Base-by-base conservation (phyloP, 805 yeast genomes). In the Saturnispora mendoncae region DNA sequence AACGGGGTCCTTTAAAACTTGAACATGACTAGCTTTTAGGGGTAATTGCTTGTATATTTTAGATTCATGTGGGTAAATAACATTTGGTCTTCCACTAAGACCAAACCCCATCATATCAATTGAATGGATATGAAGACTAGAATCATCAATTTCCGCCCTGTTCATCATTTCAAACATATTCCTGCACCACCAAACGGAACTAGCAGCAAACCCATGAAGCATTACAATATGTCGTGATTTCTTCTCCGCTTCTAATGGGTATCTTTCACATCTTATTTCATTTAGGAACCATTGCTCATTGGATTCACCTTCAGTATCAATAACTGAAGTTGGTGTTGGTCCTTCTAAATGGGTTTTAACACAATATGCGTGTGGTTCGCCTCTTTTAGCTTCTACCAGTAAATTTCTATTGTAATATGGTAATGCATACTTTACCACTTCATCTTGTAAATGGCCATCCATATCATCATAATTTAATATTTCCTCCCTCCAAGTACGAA, bases 181-280 rank as follows among this genome's bases (percentile, higher is more conserved):
- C 38, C 76, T 63, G 25, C 75, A 76, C 62, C 72, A 74, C 57
- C 77, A 72, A 2, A 78, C 78, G 14, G 65, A 54, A 0, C 76
- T 65, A 1, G 80, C 77, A 0, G 76, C 80, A 54, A 71, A 74
- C 0, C 80, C 80, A 50, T 74, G 80, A 17, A 74, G 42, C 58
- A 74, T 67, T 3, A 73, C 79, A 18, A 74, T 46, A 51, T 72
- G 71, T 1, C 46, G 48, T 5, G 39, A 35, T 10, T 7, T 42
- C 18, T 15, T 42, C 10, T 6, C 20, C 14, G 6, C 32, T 33
- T n/a, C 24, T 38, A 9, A 23, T 23, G 15, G 31, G 14, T 37
- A 39, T 32, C 54, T 53, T 25, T 54, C 56, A 7, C 54, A 44
- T 27, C 57, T 42, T 2, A 58, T 45, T 33, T 60, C 65, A 42